These are phyloP conservation scores for Yarrowia divulgata DNA, from an alignment of 805 yeast genomes.

Conservation along the genomic window DNA sequence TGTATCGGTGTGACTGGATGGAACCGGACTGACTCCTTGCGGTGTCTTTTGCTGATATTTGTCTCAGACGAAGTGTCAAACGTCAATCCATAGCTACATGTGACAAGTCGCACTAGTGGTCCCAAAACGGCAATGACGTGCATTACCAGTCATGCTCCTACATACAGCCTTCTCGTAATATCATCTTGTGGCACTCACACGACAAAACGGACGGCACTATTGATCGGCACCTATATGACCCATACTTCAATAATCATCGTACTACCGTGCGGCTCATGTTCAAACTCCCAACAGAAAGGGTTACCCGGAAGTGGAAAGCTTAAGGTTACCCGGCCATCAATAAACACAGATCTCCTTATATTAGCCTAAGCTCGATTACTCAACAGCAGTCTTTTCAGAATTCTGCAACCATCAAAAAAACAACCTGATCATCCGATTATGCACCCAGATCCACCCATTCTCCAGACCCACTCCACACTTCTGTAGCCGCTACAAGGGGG, in stretches of 20 bases:
- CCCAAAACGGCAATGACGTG: not conserved
- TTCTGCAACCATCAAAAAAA: not conserved
- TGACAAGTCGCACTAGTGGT: not conserved
- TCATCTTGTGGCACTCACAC: not conserved
- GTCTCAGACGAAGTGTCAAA: not conserved
- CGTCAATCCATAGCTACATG: not conserved
- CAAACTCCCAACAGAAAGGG: constrained; percentile 7
- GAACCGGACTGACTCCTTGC: not conserved
- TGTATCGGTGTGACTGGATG: not conserved
- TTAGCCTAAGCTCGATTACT: not conserved
- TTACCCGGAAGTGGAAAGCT: not conserved
- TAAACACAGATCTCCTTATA: too few relatives aligned
- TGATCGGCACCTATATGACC: constrained; percentile 4
- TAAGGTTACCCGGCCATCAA: not conserved
- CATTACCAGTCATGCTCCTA: too few relatives aligned
- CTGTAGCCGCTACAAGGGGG: constrained; percentile 14
- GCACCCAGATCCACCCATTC: constrained; percentile 21
- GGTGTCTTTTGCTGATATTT: not conserved
- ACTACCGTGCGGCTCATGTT: constrained; percentile 2
- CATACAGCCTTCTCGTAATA: too few relatives aligned
- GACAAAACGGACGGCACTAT: constrained; percentile 1
- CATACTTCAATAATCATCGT: too few relatives aligned
- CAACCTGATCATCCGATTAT: constrained; percentile 10
- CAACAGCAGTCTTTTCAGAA: not conserved
- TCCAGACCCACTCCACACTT: constrained; percentile 27